These are phyloP conservation scores for Epichloe gansuensis DNA, from an alignment of 2,329 filamentous ascomycete species.

Conservation along the genomic window DNA sequence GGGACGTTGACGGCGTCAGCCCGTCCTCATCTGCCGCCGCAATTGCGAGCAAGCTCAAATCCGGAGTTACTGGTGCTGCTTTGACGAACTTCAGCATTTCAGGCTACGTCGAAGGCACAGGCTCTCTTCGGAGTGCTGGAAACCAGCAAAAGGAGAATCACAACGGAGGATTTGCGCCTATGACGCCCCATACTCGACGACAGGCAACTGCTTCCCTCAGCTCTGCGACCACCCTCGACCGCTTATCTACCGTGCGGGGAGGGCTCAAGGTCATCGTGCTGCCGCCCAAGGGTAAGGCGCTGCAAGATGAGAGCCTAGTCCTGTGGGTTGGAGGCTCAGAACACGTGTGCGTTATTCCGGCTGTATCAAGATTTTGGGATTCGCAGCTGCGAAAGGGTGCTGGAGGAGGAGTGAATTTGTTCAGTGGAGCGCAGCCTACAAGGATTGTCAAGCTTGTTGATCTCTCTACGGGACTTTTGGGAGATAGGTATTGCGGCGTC, in stretches of 20 bases:
- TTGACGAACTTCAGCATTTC: conserved; percentile 44
- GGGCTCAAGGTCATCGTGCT: conserved; percentile 38
- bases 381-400: conserved; percentile 39
- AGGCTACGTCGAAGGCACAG: conserved; percentile 48
- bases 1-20: conserved; percentile 49
- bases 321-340: conserved; percentile 45
- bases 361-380: conserved; percentile 45
- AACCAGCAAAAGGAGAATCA: conserved; percentile 24
- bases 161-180: conserved; percentile 43
- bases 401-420: conserved; percentile 40
- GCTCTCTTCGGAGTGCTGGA: conserved; percentile 33
- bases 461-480: conserved; percentile 39
- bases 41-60: conserved; percentile 36
- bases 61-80: conserved; percentile 43
- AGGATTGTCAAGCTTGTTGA: conserved; percentile 44
- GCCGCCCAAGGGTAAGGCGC: conserved; percentile 27
- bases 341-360: conserved; percentile 43
- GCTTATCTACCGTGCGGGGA: conserved; percentile 37
- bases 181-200: conserved; percentile 49
- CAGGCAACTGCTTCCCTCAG: conserved; percentile 35
- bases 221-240: conserved; percentile 32
- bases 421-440: conserved; percentile 40
- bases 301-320: conserved; percentile 40
- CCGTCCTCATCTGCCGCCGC: conserved; percentile 28
- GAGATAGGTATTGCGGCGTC: conserved; percentile 43